Base-by-base conservation (phyloP, 108 stramenopile species). In the Bacterosira constricta region DNA sequence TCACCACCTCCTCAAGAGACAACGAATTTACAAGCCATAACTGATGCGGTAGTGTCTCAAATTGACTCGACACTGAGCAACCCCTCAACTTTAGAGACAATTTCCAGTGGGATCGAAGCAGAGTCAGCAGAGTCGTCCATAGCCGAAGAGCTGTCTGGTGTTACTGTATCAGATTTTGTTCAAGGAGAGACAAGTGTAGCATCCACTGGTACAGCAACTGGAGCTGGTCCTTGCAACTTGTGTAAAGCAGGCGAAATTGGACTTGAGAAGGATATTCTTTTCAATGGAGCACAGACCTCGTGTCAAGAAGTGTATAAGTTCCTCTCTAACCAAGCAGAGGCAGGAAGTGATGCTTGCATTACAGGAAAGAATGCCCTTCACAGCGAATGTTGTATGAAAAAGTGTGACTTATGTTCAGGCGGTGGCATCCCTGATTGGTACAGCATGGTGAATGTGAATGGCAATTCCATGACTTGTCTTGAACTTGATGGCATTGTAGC, bases 391-490 rank as follows among this genome's bases (percentile, higher is more conserved):
- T 79, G 77, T 65, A 8, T 79, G 39, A 44, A 71, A 36, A 79
- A 79, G 46, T 79, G 77, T 37, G 77, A 79, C 17, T 56, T 79
- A 45, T 79, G 77, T 25, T 66, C 77, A 20, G 59, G 70, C 37
- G 77, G 77, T 30, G 77, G 77, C 8, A 79, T 79, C 37, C 77
- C 77, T 42, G 77, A 79, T 54, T 79, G 77, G 77, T 79, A 79
- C 59, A 58, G 69, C n/a, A 79, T 60, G 56, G 77, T 79, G 32
- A 71, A 66, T 30, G 51, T 79, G n/a, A 79, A 79, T 36, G 77
- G 77, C 9, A 79, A 79, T 31, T 45, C 77, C 23, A 79, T 79
- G 77, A 79, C 77, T 59, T 79, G 77, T 54, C 64, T 79, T 60
- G 70, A 79, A 25, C 65, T 79, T 46, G 77, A 79, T 53, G 38